These are phyloP conservation scores for Ailanthus altissimus DNA, from an alignment of 345 rosid genomes.

Conservation along the genomic window DNA sequence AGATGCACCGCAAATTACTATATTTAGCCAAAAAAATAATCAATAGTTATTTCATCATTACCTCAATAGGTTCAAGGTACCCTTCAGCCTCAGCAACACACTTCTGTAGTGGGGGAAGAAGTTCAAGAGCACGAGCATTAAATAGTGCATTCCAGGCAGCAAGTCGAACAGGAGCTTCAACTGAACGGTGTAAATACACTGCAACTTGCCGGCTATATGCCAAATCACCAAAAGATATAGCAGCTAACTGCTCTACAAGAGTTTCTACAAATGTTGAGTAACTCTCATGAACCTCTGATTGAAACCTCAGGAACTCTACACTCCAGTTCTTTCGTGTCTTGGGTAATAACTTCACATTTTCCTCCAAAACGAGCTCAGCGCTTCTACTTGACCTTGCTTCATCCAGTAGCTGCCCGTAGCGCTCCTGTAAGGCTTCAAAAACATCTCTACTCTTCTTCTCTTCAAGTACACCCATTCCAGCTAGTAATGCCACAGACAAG, in stretches of 20 bases:
- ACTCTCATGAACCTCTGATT: constrained; percentile 66
- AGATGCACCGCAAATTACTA: not conserved
- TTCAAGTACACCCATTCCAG: constrained; percentile 75
- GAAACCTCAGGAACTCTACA: constrained; percentile 59
- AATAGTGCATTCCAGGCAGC: constrained; percentile 72
- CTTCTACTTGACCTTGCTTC: constrained; percentile 34
- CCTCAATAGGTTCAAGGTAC: constrained; percentile 86
- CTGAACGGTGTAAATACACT: constrained; percentile 61
- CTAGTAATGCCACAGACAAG: constrained; percentile 63
- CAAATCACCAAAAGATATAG: constrained; percentile 76
- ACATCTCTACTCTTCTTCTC: constrained; percentile 63
- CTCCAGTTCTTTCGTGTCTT: constrained; percentile 25
- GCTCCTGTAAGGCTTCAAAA: constrained; percentile 70
- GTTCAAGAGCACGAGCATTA: constrained; percentile 72
- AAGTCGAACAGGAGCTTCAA: constrained; percentile 65
- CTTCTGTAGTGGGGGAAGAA: constrained; percentile 72
- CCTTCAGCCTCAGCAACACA: constrained; percentile 69
- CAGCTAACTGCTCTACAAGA: constrained; percentile 79
- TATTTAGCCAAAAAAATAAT: not conserved
- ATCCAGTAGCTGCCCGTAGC: constrained; percentile 65
- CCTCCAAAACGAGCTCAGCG: constrained; percentile 5
- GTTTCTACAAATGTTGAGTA: constrained; percentile 72
- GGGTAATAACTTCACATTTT: constrained; percentile 10
- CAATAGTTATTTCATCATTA: constrained; percentile 24
- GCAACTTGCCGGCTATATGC: constrained; percentile 78